Percentiles rank a stretch among this genome's conserved stretches.
Conservation (phyloP, 441 rosid species). For the Sinapis alba region DNA sequence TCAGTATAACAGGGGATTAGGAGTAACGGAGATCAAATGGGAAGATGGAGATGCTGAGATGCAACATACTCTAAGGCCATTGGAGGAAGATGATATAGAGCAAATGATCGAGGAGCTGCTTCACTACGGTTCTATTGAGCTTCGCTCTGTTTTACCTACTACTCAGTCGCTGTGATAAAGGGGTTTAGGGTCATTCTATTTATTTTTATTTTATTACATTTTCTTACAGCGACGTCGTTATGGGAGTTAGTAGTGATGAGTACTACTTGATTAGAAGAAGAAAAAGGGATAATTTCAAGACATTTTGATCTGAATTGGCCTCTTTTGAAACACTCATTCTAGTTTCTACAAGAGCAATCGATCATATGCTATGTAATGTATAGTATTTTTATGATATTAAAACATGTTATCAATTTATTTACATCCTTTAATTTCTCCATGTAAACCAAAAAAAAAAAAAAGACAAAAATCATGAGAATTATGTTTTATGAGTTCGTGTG, state of each 20-base stretch:
- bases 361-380: constrained; percentile 37
- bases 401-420: constrained; percentile 11
- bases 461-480: not conserved
- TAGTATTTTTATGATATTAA: constrained; percentile 16
- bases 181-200: constrained; percentile 8
- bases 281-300: not conserved
- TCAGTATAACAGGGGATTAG: constrained; percentile 41
- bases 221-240: constrained; percentile 2
- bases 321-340: constrained; percentile 30
- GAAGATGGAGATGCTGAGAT: constrained; percentile 38
- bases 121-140: constrained; percentile 79
- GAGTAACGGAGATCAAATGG: constrained; percentile 40
- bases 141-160: constrained; percentile 55
- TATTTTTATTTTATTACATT: constrained; percentile 2
- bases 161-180: constrained; percentile 44
- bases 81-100: constrained; percentile 90
- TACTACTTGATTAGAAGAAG: too few species aligned
- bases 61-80: constrained; percentile 50
- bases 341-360: constrained; percentile 36
- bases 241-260: not conserved
- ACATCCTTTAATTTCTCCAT: not conserved
- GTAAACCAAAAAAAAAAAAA: not conserved
- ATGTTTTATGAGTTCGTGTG: constrained; percentile 16
- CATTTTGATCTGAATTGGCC: constrained; percentile 38
- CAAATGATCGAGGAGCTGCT: constrained; percentile 95